phyloP scores from a whole-genome alignment of 2,329 filamentous ascomycete genomes.

The Teratosphaeria zuluensis region DNA sequence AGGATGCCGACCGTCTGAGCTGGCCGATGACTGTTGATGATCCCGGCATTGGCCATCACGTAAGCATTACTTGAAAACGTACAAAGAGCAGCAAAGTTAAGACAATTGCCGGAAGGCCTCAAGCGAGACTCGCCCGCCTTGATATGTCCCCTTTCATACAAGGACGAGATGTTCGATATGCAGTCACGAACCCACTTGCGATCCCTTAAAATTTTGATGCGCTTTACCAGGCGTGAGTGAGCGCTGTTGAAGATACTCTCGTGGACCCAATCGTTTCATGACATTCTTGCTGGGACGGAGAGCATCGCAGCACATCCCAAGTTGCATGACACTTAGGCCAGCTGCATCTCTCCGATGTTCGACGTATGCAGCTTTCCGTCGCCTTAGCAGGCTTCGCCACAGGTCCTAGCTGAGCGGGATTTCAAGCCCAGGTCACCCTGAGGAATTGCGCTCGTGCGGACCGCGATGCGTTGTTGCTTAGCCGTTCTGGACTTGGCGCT shows the following conservation, averaged over 20 bases:
- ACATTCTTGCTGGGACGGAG: not conserved
- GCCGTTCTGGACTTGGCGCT: no score
- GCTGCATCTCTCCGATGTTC: not conserved
- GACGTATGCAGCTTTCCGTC: no score
- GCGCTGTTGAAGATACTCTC: not conserved
- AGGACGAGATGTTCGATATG: not conserved
- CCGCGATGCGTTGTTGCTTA: no score
- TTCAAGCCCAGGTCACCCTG: no score
- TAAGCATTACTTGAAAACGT: not conserved
- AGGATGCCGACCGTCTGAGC: conserved; percentile 55
- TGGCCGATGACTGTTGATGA: not conserved
- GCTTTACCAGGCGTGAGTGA: not conserved
- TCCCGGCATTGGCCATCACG: not conserved
- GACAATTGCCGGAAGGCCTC: not conserved
- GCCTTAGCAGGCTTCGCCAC: no score
- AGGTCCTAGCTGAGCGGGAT: no score
- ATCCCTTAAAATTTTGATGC: not conserved
- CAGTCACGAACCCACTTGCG: not conserved
- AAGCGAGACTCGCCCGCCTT: not conserved
- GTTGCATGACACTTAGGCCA: not conserved
- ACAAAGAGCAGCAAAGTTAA: not conserved
- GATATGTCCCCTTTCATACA: not conserved
- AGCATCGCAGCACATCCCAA: not conserved
- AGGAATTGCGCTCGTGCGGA: no score
- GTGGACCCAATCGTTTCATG: not conserved